Evolutionary conservation across 371 early-diverging fungal species (phyloP).

Genomic region (Caulochytrium protostelioides): DNA sequence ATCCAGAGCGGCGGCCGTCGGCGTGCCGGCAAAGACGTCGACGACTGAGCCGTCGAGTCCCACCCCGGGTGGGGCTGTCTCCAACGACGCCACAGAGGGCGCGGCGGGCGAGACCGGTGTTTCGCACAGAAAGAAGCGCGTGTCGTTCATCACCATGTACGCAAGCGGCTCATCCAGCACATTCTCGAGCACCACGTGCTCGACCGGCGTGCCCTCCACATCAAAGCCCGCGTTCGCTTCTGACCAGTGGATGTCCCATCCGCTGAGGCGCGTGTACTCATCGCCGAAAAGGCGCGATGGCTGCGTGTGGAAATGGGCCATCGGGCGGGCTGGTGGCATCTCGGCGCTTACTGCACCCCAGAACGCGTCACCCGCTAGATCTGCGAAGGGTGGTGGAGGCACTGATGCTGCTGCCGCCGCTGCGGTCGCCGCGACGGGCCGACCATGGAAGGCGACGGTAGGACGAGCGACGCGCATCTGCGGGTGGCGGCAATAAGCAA

Average conservation of each 20-base stretch:
- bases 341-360: background rate
- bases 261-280: background rate
- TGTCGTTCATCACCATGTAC: conserved; percentile 39
- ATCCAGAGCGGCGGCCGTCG: background rate
- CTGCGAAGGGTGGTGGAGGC: background rate
- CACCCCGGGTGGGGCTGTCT: too few relatives aligned
- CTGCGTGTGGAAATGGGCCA: background rate
- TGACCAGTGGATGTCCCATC: conserved; percentile 3
- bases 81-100: too few relatives aligned
- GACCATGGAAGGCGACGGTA: conserved; percentile 11
- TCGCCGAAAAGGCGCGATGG: background rate
- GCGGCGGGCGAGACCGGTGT: too few relatives aligned
- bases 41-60: too few relatives aligned
- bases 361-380: background rate
- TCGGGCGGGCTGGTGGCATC: background rate
- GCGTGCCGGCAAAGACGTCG: conserved; percentile 8
- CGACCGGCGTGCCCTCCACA: conserved; percentile 22
- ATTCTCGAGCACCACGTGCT: conserved; percentile 23
- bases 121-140: conserved; percentile 42
- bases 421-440: conserved; percentile 2
- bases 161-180: conserved; percentile 21
- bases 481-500: conserved; percentile 34
- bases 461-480: conserved; percentile 12
- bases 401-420: background rate
- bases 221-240: conserved; percentile 8